These are phyloP conservation scores for Hibiscus syriacus DNA, from an alignment of 345 rosid species.

Conservation along the genomic window DNA sequence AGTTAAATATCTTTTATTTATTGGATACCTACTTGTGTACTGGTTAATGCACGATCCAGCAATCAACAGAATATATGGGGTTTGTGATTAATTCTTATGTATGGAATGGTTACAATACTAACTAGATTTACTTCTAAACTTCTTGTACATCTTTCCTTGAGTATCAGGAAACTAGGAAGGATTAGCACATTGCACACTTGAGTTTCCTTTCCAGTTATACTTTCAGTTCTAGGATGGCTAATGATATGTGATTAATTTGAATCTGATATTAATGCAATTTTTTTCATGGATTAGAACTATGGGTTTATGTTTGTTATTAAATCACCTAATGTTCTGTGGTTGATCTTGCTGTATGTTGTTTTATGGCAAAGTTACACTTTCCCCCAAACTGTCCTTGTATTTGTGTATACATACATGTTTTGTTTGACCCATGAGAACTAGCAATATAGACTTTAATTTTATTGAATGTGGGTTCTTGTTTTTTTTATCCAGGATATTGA, in stretches of 20 bases:
- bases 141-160: not conserved
- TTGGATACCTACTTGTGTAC: not conserved
- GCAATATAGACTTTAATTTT: slow-evolving; percentile 1
- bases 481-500: slow-evolving; percentile 72
- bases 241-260: not conserved
- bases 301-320: not conserved
- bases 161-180: not conserved
- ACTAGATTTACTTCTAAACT: not conserved
- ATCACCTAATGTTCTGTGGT: not conserved
- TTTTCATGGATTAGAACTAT: not conserved
- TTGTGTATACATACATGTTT: not conserved
- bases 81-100: not conserved
- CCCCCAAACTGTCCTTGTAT: not conserved
- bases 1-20: not conserved
- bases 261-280: not conserved
- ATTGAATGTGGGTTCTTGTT: slow-evolving; percentile 9
- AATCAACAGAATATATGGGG: not conserved
- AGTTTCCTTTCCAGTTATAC: not conserved
- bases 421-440: not conserved
- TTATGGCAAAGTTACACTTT: not conserved
- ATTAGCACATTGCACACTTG: not conserved
- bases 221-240: not conserved
- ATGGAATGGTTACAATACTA: not conserved
- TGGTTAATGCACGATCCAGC: not conserved
- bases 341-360: not conserved